Conservation (phyloP, 352 stramenopile species). For the Pythium vanterpoolii region DNA sequence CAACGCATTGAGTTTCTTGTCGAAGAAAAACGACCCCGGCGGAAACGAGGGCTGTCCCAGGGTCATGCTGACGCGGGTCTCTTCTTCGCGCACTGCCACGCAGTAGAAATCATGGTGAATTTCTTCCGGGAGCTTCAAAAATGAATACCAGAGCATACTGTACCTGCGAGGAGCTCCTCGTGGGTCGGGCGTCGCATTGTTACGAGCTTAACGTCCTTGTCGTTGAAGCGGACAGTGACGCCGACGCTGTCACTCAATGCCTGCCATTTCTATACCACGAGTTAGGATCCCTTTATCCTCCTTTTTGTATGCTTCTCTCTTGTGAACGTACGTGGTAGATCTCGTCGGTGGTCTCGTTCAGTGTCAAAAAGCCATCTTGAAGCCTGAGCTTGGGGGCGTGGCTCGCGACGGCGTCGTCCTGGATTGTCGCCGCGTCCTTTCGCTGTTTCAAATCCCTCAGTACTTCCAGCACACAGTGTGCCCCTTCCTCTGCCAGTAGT, state of each 20-base stretch:
- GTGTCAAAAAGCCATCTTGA: constrained; percentile 50
- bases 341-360: constrained; percentile 43
- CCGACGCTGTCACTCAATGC: constrained; percentile 74
- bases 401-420: constrained; percentile 50
- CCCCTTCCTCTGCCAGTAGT: constrained; percentile 53
- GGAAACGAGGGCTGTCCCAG: constrained; percentile 4
- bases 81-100: constrained; percentile 16
- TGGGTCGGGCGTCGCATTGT: constrained; percentile 43
- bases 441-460: constrained; percentile 41
- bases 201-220: constrained; percentile 68
- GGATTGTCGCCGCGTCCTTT: constrained; percentile 44
- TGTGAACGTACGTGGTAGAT: constrained; percentile 53
- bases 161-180: constrained; percentile 29
- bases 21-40: constrained; percentile 64
- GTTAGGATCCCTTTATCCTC: background rate
- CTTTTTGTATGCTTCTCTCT: background rate
- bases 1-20: constrained; percentile 63
- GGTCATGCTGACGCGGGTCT: constrained; percentile 9
- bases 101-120: no score
- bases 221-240: constrained; percentile 57
- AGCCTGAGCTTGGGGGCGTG: constrained; percentile 72
- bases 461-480: constrained; percentile 66
- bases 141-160: background rate
- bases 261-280: constrained; percentile 58
- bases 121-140: no score